Evolutionary conservation across 495 filamentous ascomycete species (phyloP), one percentile per base, ranked within the genome.

Genomic region (Penicillium malachiteum): DNA sequence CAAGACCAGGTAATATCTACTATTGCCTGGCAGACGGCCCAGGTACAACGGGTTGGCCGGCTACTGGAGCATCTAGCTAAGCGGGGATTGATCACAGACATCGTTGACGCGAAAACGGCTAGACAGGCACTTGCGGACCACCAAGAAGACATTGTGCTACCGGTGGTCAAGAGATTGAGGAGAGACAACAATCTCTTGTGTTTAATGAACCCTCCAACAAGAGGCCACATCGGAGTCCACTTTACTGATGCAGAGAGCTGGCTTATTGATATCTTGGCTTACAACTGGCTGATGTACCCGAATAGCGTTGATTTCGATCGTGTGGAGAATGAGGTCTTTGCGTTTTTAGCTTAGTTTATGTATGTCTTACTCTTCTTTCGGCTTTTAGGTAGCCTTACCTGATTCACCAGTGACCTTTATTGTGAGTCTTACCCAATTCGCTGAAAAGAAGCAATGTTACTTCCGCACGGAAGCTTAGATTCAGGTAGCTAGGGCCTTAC

Each of bases 31-130:
- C 39, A 56, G 32, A 18, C 8, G 26, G 34, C 43, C 41, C 34
- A 52, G 21, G 35, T 58, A 35, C 42, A 52, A 17, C 62, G 56
- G 10, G 48, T 70, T 41, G 52, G 47, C 9, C 18, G 52, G 31
- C 60, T 69, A 9, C 21, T 26, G 21, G 48, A 67, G 45, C 38
- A 59, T 54, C 39, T 54, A 3, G 59, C 50, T 16, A 3, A 40
- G 21, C 39, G 46, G 40, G 50, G 35, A 50, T 39, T 54, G 30
- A 50, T 58, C 50, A 58, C 45, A 34, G 50, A 58, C 38, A 9
- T 58, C 1, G 37, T 54, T 18, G 44, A 49, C 17, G 21, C 3
- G 12, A 37, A 58, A 48, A 44, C 32, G 11, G 50, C 42, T 48
- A 7, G 35, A 17, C 34, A 43, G 45, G 56, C 56, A 48, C 50